These are phyloP conservation scores for Penicillium nucicola DNA, from an alignment of 495 filamentous ascomycete genomes.

Conservation along the genomic window DNA sequence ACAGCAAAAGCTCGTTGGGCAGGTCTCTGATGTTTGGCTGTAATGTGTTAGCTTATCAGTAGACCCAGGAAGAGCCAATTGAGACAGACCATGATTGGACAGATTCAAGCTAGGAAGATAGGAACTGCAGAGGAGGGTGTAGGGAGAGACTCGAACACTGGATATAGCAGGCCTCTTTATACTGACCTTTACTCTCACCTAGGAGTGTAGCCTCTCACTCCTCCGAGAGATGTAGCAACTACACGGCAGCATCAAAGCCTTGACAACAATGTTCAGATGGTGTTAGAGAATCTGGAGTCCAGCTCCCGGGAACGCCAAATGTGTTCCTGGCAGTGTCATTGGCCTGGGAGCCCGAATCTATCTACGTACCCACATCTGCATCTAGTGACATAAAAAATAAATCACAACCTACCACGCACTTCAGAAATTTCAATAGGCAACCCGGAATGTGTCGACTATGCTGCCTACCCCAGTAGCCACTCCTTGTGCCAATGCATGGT, in stretches of 20 bases:
- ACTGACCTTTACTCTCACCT: background rate
- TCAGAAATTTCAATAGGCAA: background rate
- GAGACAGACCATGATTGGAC: background rate
- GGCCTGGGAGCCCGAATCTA: background rate
- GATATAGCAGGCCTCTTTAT: background rate
- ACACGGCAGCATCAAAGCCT: background rate
- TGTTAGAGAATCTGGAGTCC: background rate
- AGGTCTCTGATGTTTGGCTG: background rate
- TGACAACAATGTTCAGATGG: background rate
- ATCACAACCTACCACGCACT: background rate
- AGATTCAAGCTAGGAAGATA: background rate
- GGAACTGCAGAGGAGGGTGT: background rate
- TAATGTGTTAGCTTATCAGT: conserved; percentile 1
- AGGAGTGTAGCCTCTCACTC: background rate
- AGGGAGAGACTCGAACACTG: background rate
- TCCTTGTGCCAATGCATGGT: background rate
- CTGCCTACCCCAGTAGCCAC: no score
- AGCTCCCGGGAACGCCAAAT: background rate
- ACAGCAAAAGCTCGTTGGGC: background rate
- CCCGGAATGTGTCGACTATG: background rate
- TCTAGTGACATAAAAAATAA: background rate
- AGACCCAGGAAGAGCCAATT: background rate
- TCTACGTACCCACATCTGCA: background rate
- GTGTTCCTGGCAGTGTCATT: background rate
- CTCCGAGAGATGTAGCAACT: background rate